A percentile compares a stretch with the other conserved stretches of the same genome.
Evolutionary conservation across 208 protist species (phyloP).

Genomic region (Lotmaria passim): DNA sequence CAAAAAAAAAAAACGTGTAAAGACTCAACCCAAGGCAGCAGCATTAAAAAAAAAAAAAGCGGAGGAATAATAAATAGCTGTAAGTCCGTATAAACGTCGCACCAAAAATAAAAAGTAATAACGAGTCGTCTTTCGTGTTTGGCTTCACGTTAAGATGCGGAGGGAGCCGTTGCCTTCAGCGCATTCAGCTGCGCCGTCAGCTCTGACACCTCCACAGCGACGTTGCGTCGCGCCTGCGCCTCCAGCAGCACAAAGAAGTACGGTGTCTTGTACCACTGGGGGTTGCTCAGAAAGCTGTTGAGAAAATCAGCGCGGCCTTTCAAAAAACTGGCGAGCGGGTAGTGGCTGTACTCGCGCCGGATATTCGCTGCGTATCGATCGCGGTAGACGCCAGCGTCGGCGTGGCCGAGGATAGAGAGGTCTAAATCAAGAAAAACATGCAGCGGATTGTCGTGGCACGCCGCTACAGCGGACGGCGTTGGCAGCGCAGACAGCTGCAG

Average conservation of each 20-base stretch:
- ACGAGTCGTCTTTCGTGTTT: too few species aligned
- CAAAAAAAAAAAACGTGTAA: too few species aligned
- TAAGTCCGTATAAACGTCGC: too few species aligned
- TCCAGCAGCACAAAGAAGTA: constrained; percentile 74
- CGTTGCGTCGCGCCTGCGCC: constrained; percentile 52
- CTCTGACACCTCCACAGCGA: constrained; percentile 37
- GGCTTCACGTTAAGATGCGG: neutral
- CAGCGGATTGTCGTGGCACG: constrained; percentile 19
- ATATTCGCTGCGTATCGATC: constrained; percentile 55
- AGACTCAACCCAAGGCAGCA: too few species aligned
- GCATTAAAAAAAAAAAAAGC: too few species aligned
- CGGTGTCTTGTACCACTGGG: constrained; percentile 75
- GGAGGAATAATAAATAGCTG: too few species aligned
- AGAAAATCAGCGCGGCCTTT: constrained; percentile 62
- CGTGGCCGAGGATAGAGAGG: constrained; percentile 66
- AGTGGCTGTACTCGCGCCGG: constrained; percentile 64
- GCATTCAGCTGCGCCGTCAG: constrained; percentile 31
- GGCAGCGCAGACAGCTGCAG: constrained; percentile 9
- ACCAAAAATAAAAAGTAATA: too few species aligned
- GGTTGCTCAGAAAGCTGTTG: constrained; percentile 38
- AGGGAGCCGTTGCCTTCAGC: neutral
- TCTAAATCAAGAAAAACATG: constrained; percentile 78
- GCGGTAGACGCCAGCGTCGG: constrained; percentile 27
- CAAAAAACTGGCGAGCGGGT: constrained; percentile 44
- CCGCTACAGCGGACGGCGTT: neutral